phyloP scores from a whole-genome alignment of 2,329 filamentous ascomycete species.

The Fusarium torreyae region DNA sequence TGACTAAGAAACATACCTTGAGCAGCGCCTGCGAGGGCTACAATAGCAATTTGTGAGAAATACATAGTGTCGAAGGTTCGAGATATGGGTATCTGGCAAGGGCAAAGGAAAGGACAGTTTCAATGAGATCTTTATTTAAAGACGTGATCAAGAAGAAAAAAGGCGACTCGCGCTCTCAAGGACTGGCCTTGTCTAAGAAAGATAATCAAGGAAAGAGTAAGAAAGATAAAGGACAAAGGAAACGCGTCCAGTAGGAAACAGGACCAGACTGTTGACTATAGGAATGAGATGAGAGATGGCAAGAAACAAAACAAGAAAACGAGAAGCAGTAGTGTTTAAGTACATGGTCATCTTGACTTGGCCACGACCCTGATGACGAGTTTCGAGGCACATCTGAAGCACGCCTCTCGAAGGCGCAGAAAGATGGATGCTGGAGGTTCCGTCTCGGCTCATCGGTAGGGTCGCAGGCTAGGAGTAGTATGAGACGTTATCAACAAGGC shows the following conservation, averaged over 20 bases:
- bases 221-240: conserved; percentile 50
- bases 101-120: conserved; percentile 48
- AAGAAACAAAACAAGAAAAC: conserved; percentile 44
- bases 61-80: conserved; percentile 63
- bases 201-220: conserved; percentile 44
- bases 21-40: conserved; percentile 64
- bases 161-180: conserved; percentile 53
- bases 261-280: conserved; percentile 46
- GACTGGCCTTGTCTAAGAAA: conserved; percentile 51
- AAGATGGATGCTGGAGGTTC: conserved; percentile 43
- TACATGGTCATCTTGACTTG: conserved; percentile 20
- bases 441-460: conserved; percentile 40
- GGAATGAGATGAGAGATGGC: conserved; percentile 42
- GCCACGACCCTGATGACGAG: conserved; percentile 24
- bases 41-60: conserved; percentile 63
- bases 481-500: conserved; percentile 36
- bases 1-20: conserved; percentile 56
- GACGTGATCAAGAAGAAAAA: conserved; percentile 25
- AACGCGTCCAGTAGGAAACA: conserved; percentile 41
- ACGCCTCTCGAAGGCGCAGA: conserved; percentile 24
- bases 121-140: conserved; percentile 18
- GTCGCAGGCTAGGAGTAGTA: conserved; percentile 32
- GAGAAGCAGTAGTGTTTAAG: conserved; percentile 59
- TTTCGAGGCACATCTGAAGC: conserved; percentile 50
- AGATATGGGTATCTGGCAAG: conserved; percentile 31